Conservation (phyloP, 2,329 filamentous ascomycete species). For the Macrophomina pseudophaseolina region DNA sequence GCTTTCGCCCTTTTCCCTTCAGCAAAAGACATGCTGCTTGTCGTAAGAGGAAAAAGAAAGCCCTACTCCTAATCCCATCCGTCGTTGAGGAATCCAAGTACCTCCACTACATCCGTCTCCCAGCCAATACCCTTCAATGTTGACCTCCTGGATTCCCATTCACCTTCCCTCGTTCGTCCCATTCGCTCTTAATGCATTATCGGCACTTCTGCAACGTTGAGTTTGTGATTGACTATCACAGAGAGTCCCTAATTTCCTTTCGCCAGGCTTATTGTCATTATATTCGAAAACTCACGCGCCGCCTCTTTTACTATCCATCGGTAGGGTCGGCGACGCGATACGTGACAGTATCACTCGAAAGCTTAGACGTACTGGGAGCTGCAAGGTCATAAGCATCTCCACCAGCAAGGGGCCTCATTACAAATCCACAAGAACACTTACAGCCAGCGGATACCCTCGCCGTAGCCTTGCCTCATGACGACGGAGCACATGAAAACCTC, state of each 20-base stretch:
- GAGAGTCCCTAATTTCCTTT: no score
- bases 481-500: slow-evolving; percentile 99
- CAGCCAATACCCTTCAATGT: background rate
- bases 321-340: background rate
- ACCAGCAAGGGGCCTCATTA: no score
- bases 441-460: slow-evolving; percentile 49
- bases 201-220: background rate
- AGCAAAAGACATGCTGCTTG: slow-evolving; percentile 1
- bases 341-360: background rate
- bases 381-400: background rate
- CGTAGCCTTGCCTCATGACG: slow-evolving; percentile 88
- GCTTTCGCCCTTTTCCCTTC: slow-evolving; percentile 4
- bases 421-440: slow-evolving; percentile 1
- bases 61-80: background rate
- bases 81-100: background rate
- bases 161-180: background rate
- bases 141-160: background rate
- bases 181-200: background rate
- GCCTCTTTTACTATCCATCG: background rate
- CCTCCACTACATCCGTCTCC: background rate
- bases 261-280: background rate
- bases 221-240: background rate
- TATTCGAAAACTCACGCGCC: background rate
- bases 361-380: slow-evolving; percentile 23
- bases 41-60: background rate